Percentiles rank a stretch among this genome's conserved stretches.
phyloP scores from a whole-genome alignment of 345 rosid species.

The Leavenworthia alabamica region DNA sequence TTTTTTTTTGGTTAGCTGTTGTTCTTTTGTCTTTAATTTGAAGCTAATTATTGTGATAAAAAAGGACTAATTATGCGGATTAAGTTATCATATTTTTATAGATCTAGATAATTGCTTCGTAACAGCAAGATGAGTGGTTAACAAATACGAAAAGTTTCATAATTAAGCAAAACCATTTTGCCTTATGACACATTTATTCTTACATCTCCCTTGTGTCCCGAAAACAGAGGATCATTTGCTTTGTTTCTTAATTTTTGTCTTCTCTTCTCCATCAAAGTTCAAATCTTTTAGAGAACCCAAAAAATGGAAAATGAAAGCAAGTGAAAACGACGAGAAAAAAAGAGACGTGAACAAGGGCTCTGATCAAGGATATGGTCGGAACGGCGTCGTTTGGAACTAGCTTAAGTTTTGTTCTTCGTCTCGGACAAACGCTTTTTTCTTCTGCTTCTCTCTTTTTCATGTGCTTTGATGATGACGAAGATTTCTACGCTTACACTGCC shows the following conservation, averaged over 20 bases:
- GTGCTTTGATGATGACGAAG: constrained; percentile 44
- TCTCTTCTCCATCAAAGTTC: neutral
- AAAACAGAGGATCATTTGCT: constrained; percentile 13
- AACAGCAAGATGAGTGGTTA: constrained; percentile 6
- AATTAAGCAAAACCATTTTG: constrained; percentile 4
- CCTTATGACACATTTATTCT: constrained; percentile 4
- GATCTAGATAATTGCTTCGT: constrained; percentile 24
- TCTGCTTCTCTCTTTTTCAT: constrained; percentile 51
- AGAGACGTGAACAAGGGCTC: neutral
- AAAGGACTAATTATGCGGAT: constrained; percentile 16
- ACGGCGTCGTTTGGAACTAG: constrained; percentile 52
- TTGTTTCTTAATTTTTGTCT: constrained; percentile 15
- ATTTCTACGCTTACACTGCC: constrained; percentile 54
- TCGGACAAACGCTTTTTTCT: constrained; percentile 50
- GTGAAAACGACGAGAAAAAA: neutral
- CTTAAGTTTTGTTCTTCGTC: constrained; percentile 51
- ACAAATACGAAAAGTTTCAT: neutral
- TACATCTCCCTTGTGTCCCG: constrained; percentile 9
- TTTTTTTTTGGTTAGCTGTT: constrained; percentile 3
- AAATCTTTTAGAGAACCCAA: neutral
- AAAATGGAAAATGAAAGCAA: neutral
- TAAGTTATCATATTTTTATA: constrained; percentile 24
- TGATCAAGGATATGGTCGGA: constrained; percentile 1
- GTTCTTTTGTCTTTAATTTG: constrained; percentile 23
- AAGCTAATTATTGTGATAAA: constrained; percentile 15